These are phyloP conservation scores for Solanum tarijense DNA, from an alignment of 257 asterid genomes.

Conservation along the genomic window DNA sequence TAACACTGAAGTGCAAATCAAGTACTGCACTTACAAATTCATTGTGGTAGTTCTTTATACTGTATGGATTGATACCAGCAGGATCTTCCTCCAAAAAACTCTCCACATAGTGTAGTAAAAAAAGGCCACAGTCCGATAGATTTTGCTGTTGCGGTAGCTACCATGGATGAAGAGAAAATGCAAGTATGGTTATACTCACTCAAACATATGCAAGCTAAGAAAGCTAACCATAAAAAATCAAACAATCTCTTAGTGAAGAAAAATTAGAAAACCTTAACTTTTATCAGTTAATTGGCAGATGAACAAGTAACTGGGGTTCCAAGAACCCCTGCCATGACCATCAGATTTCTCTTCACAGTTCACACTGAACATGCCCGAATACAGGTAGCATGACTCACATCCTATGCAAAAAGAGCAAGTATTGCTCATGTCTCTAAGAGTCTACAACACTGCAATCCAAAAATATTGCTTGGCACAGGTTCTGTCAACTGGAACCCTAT, in stretches of 20 bases:
- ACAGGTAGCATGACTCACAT: neutral
- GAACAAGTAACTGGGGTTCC: neutral
- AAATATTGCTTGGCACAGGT: neutral
- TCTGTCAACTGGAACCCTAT: neutral
- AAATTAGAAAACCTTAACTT: neutral
- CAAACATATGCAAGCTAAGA: neutral
- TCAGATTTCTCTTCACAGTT: neutral
- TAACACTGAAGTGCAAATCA: constrained; percentile 2
- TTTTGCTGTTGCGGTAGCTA: constrained; percentile 97
- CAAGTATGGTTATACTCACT: neutral
- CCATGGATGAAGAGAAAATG: constrained; percentile 10
- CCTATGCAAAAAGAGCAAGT: neutral
- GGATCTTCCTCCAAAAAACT: constrained; percentile 79
- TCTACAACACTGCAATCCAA: neutral
- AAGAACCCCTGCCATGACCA: neutral
- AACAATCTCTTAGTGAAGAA: neutral
- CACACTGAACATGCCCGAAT: neutral
- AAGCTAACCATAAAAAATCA: neutral
- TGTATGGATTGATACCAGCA: constrained; percentile 46
- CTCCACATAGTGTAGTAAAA: constrained; percentile 90
- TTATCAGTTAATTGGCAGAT: neutral
- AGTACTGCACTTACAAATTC: constrained; percentile 51
- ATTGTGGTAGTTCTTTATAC: constrained; percentile 42
- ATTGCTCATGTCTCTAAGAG: neutral
- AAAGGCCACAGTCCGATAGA: constrained; percentile 85